These are phyloP conservation scores for Emergomyces africanus DNA, from an alignment of 2,329 filamentous ascomycete genomes.

Conservation along the genomic window DNA sequence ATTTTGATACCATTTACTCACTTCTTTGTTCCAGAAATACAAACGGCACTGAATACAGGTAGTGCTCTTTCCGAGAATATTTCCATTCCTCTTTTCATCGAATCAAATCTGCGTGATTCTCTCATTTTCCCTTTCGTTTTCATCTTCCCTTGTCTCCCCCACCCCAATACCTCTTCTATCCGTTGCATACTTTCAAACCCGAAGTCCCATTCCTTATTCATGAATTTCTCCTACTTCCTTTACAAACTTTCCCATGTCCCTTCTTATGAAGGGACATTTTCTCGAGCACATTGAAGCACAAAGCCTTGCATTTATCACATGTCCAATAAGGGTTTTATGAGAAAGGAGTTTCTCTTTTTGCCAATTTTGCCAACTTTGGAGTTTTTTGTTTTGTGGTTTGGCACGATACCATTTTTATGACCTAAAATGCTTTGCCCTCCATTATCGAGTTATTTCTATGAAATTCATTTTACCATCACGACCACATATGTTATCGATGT, in stretches of 20 bases:
- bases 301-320: background rate
- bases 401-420: background rate
- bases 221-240: background rate
- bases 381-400: background rate
- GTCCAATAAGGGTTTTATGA: background rate
- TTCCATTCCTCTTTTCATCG: background rate
- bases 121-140: background rate
- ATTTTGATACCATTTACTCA: background rate
- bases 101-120: background rate
- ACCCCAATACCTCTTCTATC: background rate
- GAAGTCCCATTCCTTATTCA: background rate
- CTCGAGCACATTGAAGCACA: background rate
- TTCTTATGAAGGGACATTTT: background rate
- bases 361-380: background rate
- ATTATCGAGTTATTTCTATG: background rate
- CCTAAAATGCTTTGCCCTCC: background rate
- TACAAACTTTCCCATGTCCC: background rate
- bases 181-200: no score
- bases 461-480: background rate
- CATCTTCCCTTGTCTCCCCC: background rate
- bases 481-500: background rate
- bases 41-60: conserved; percentile 23
- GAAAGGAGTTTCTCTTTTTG: background rate
- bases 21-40: conserved; percentile 26
- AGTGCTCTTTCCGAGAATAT: background rate